Evolutionary conservation across 1,139 yeast species (phyloP).

Genomic region (Trichomonascaceae sp.): DNA sequence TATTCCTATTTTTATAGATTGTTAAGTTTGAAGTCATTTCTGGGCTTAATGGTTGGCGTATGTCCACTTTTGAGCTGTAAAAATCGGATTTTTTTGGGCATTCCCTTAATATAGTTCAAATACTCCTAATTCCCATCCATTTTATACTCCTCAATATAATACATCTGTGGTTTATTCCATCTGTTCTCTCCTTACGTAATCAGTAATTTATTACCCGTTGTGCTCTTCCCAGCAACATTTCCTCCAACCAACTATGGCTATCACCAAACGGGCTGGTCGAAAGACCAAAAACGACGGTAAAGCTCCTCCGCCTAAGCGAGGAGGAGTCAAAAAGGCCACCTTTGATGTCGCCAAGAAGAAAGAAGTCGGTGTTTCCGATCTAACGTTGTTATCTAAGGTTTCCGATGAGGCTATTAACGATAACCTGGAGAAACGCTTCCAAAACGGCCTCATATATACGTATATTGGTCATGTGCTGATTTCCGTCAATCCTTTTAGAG

Average conservation of each 20-base stretch:
- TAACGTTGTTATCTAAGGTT: constrained; percentile 81
- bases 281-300: constrained; percentile 49
- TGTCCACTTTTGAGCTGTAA: no score
- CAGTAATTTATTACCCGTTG: not conserved
- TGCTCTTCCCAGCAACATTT: not conserved
- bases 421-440: constrained; percentile 80
- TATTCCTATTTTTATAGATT: no score
- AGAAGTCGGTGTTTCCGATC: constrained; percentile 95
- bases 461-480: constrained; percentile 51
- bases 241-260: constrained; percentile 46
- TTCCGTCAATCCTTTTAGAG: constrained; percentile 94
- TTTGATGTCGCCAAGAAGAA: constrained; percentile 85
- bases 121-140: no score
- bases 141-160: no score
- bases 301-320: constrained; percentile 43
- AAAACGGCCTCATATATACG: constrained; percentile 77
- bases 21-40: no score
- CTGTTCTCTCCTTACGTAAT: not conserved
- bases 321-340: constrained; percentile 78
- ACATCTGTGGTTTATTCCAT: not conserved
- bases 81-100: no score
- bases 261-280: constrained; percentile 71
- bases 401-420: constrained; percentile 92
- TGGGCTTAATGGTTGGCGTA: no score
- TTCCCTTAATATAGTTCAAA: not conserved